Percentiles rank a stretch among this genome's conserved stretches.
phyloP scores from a whole-genome alignment of 2,329 filamentous ascomycete species.

The Hypomyces rosellus region DNA sequence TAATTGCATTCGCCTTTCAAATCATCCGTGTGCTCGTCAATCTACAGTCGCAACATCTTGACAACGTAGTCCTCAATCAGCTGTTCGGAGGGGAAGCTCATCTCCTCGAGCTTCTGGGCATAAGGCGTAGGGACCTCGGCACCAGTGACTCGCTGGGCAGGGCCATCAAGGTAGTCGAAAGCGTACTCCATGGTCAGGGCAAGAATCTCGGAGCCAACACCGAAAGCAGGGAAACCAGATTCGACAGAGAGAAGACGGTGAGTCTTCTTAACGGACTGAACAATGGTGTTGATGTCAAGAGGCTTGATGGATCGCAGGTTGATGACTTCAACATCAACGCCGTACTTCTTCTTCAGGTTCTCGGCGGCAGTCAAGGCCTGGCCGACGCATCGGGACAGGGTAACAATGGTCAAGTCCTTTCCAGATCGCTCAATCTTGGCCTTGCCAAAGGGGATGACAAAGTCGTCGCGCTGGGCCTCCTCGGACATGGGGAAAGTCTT shows the following conservation, averaged over 20 bases:
- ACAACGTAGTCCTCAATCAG: constrained; percentile 83
- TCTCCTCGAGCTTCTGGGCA: constrained; percentile 84
- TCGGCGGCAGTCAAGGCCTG: constrained; percentile 85
- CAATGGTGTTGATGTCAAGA: constrained; percentile 87
- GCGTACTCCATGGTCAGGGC: constrained; percentile 95
- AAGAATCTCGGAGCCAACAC: constrained; percentile 86
- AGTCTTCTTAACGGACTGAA: constrained; percentile 99
- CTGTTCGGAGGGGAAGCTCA: constrained; percentile 87
- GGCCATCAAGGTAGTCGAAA: constrained; percentile 95
- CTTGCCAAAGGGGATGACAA: constrained; percentile 95
- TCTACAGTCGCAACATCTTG: constrained; percentile 77
- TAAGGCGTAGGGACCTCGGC: constrained; percentile 97
- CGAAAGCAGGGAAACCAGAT: constrained; percentile 93
- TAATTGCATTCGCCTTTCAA: neutral
- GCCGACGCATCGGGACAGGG: constrained; percentile 90
- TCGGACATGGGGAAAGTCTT: constrained; percentile 95
- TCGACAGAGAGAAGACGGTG: constrained; percentile 85
- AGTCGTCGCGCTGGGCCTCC: constrained; percentile 91
- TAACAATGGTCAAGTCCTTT: constrained; percentile 93
- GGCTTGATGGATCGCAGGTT: constrained; percentile 98
- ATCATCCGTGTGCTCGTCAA: constrained; percentile 3
- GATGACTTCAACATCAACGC: constrained; percentile 91
- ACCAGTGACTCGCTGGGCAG: constrained; percentile 88
- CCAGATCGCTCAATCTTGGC: constrained; percentile 96
- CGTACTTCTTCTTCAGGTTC: constrained; percentile 91